Evolutionary conservation across 371 early-diverging fungal genomes (phyloP), one percentile per base, ranked within the genome.

Genomic region (Lichtheimia ramosa): DNA sequence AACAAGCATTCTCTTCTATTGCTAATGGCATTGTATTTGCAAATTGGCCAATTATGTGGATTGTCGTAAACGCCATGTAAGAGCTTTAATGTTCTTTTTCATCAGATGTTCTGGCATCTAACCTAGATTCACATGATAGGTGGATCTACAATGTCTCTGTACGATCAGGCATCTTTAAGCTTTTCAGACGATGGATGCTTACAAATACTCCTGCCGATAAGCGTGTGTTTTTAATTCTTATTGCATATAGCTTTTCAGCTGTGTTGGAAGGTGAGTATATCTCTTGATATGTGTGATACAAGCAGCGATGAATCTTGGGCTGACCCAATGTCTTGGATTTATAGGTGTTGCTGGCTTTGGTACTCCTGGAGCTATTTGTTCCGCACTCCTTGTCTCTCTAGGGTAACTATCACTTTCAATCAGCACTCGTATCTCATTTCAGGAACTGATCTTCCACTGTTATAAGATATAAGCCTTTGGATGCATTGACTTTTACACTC

Each of bases 31-130:
- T 81, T 1, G 72, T 75, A 1, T 81, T 73, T 64, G 79, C 79
- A 2, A 74, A 79, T 39, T 81, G 81, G 81, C 81, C 81, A 0
- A 77, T 81, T 59, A 81, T 81, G 81, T 81, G 81, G 81, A 81
- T 81, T 28, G 81, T 81, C 1, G 64, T 77, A 12, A 77, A 81
- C 54, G 81, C 81, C 0, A 75, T 80, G 75, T 72, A 70, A 62
- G 55, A 8, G 28, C 28, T 48, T 21, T 4, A 3, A 4, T 46
- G 46, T 7, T 1, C 5, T 21, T 41, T 18, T 24, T 8, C 34
- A 39, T 3, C 3, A 8, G 3, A 20, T 34, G 8, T 10, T 34
- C 10, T 34, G 34, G 8, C 2, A 34, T 10, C 34, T 34, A 34
- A 34, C 15, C 20, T 48, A 16, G 15, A 25, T 16, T 48, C 12